Evolutionary conservation across 306 rosid species (phyloP).

Genomic region (Albizia julibrissin): DNA sequence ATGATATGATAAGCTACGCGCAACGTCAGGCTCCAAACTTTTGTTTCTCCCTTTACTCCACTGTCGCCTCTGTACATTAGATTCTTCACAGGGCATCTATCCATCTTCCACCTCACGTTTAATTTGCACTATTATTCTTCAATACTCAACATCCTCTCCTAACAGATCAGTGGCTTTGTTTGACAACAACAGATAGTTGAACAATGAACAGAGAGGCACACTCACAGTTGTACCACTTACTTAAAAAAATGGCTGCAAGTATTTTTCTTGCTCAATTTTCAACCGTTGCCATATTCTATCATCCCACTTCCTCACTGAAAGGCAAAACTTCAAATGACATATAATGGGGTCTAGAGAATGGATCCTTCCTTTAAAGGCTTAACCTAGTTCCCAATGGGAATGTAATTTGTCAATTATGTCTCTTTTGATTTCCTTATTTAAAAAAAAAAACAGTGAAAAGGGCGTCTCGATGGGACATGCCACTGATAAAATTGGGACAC

Average conservation of each 20-base stretch:
- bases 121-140: background rate
- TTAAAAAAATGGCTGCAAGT: background rate
- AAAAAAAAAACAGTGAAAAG: background rate
- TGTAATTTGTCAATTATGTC: background rate
- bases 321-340: background rate
- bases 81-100: background rate
- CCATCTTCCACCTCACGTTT: background rate
- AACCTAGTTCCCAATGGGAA: background rate
- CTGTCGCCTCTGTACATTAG: background rate
- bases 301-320: background rate
- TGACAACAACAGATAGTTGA: no score
- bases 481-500: constrained; percentile 34
- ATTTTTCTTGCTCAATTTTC: background rate
- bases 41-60: background rate
- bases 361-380: background rate
- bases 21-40: background rate
- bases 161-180: no score
- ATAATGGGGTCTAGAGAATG: no score
- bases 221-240: no score
- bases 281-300: background rate
- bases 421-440: background rate
- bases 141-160: no score
- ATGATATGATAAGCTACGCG: background rate
- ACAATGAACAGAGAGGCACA: no score
- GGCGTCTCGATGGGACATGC: constrained; percentile 21